Base-by-base conservation (phyloP, 495 filamentous ascomycete genomes). In the Xanthoparmelia taractica region DNA sequence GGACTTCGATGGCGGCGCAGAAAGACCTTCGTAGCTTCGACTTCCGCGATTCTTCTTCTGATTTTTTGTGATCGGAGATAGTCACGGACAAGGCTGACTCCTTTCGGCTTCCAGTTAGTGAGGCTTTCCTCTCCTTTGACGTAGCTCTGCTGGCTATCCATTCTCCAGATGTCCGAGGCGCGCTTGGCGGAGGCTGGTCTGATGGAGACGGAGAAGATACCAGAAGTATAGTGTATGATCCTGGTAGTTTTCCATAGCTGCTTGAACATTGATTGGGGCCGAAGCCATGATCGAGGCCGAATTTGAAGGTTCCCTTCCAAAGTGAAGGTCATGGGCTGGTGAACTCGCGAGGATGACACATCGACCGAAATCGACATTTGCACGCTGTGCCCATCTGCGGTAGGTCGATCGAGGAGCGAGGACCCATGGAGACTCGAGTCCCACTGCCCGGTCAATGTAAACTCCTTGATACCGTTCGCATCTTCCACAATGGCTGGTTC, bases 351-450 rank as follows among this genome's bases (percentile, higher is more conserved):
- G 11, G 91, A 92, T 59, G 78, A 78, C 11, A 97, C 84, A 68
- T 96, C 87, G 87, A 90, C 96, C 41, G 82, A 82, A 17, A 97
- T 74, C 3, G 87, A 87, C 72, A 96, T 86, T 72, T 96, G 92
- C 8, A 99, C 89, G 40, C 87, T 87, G 70, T 96, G 94, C 69
- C 90, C 92, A 59, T 96, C 91, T 15, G 90, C 84, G 20, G 94
- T 97, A 15, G 88, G 86, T 25, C 92, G 84, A 71, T 97, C 92
- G 13, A 99, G 85, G 13, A 97, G 79, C 29, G 94, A 80, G 23
- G 94, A 99, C 62, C 84, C 85, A 71, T 99, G 94, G 63, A 93
- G 80, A 69, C 90, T 93, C 0, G 95, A 97, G 72, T 97, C 95
- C 94, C 94, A 99, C 71, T 97, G 94, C 12, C 88, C 92, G 13